These are phyloP conservation scores for Talaromyces albobiverticillius DNA, from an alignment of 2,329 filamentous ascomycete species.

Conservation along the genomic window DNA sequence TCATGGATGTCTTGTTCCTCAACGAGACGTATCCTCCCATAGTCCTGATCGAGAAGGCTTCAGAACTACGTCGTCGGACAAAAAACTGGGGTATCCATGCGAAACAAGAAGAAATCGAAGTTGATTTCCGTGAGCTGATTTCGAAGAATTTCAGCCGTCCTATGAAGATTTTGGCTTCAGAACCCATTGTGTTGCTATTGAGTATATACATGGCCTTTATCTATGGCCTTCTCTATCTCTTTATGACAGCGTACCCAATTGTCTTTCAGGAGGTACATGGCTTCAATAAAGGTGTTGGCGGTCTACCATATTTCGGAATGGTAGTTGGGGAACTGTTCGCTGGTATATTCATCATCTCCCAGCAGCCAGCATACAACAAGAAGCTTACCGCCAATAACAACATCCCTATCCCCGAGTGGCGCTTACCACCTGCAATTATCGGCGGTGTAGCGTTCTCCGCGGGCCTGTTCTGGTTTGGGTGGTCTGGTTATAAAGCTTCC, in stretches of 20 bases:
- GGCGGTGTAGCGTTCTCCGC: conserved; percentile 44
- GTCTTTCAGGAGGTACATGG: conserved; percentile 40
- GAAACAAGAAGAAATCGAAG: conserved; percentile 55
- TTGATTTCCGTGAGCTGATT: conserved; percentile 49
- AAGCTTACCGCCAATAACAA: conserved; percentile 33
- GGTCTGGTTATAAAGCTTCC: conserved; percentile 33
- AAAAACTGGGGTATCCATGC: conserved; percentile 62
- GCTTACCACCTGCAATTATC: conserved; percentile 47
- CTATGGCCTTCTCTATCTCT: conserved; percentile 34
- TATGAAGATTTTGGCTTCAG: conserved; percentile 41
- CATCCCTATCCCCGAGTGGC: conserved; percentile 37
- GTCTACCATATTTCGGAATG: conserved; percentile 42
- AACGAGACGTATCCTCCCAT: conserved; percentile 59
- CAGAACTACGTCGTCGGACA: conserved; percentile 53
- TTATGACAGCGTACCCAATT: conserved; percentile 46
- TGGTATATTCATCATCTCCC: conserved; percentile 35
- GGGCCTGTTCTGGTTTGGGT: conserved; percentile 45
- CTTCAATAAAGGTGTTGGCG: conserved; percentile 39
- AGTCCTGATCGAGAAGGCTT: conserved; percentile 56
- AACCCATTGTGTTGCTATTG: conserved; percentile 43
- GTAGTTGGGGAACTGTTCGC: conserved; percentile 24
- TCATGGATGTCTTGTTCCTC: conserved; percentile 52
- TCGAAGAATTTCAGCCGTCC: conserved; percentile 53
- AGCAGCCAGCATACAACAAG: conserved; percentile 37
- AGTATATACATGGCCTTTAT: conserved; percentile 39